Evolutionary conservation across 352 stramenopile species (phyloP).

Genomic region (Phytopythium kandeliae): DNA sequence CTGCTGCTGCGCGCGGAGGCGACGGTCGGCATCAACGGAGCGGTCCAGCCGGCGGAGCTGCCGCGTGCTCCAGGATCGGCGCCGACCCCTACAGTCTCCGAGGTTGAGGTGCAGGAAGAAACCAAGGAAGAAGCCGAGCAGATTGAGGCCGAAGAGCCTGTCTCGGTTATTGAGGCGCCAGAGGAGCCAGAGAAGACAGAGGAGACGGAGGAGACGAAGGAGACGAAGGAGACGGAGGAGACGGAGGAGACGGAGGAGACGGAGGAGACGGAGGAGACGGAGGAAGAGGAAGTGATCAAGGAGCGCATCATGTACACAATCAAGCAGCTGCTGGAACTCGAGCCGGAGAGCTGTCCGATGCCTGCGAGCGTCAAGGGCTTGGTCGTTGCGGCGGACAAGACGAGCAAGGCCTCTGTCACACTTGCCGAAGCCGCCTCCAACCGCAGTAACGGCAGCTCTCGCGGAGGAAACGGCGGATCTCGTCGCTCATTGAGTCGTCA

Average conservation of each 20-base stretch:
- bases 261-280: constrained; percentile 8
- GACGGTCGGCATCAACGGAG: constrained; percentile 7
- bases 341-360: constrained; percentile 46
- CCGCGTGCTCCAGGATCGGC: neutral
- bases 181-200: neutral
- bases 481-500: constrained; percentile 36
- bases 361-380: constrained; percentile 45
- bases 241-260: constrained; percentile 13
- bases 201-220: constrained; percentile 2
- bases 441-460: constrained; percentile 20
- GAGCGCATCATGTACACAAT: constrained; percentile 77
- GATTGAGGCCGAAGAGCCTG: constrained; percentile 13
- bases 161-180: no score
- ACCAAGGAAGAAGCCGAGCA: constrained; percentile 21
- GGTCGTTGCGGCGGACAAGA: constrained; percentile 40
- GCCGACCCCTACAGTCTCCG: neutral
- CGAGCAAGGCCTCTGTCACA: constrained; percentile 31
- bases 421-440: constrained; percentile 15
- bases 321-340: constrained; percentile 64
- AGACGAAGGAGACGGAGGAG: constrained; percentile 7
- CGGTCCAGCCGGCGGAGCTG: constrained; percentile 4
- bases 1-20: constrained; percentile 2
- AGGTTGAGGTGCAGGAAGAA: constrained; percentile 7
- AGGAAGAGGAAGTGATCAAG: constrained; percentile 30
- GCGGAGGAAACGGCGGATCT: constrained; percentile 28